Percentiles rank a stretch among this genome's conserved stretches.
phyloP scores from a whole-genome alignment of 805 yeast species.

The Clavispora fructus region DNA sequence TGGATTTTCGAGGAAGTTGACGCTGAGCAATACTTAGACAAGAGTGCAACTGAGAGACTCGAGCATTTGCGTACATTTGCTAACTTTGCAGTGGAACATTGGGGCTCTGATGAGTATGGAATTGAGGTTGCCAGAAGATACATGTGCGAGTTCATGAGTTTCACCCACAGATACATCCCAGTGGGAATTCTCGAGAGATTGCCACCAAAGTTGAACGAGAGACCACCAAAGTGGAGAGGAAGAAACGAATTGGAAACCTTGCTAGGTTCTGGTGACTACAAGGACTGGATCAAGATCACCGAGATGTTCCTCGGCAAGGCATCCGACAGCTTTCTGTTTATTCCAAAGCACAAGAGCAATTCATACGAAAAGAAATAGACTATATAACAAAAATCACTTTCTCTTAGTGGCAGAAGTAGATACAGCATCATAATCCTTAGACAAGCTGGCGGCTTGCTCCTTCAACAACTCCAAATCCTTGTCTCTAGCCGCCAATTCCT shows the following conservation, averaged over 20 bases:
- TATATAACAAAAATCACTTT: not conserved
- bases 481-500: slow-evolving; percentile 48
- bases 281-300: slow-evolving; percentile 93
- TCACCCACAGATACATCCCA: slow-evolving; percentile 92
- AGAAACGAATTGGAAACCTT: slow-evolving; percentile 89
- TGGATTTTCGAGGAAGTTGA: slow-evolving; percentile 98
- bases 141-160: slow-evolving; percentile 90
- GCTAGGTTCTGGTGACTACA: slow-evolving; percentile 76
- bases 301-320: slow-evolving; percentile 94
- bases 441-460: slow-evolving; percentile 64
- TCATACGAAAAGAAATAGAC: slow-evolving; percentile 37
- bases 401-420: slow-evolving; percentile 6
- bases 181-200: slow-evolving; percentile 84
- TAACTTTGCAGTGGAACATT: slow-evolving; percentile 81
- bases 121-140: slow-evolving; percentile 81
- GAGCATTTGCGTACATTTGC: slow-evolving; percentile 68
- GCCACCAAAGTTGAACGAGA: slow-evolving; percentile 86
- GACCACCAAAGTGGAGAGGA: slow-evolving; percentile 92
- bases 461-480: slow-evolving; percentile 62
- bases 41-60: slow-evolving; percentile 83
- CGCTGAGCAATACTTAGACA: slow-evolving; percentile 82
- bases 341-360: slow-evolving; percentile 94
- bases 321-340: slow-evolving; percentile 66
- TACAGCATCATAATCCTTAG: slow-evolving; percentile 55
- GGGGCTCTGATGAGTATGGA: slow-evolving; percentile 98